phyloP scores from a whole-genome alignment of 768 basidiomycete species.

The Amanita phalloides region DNA sequence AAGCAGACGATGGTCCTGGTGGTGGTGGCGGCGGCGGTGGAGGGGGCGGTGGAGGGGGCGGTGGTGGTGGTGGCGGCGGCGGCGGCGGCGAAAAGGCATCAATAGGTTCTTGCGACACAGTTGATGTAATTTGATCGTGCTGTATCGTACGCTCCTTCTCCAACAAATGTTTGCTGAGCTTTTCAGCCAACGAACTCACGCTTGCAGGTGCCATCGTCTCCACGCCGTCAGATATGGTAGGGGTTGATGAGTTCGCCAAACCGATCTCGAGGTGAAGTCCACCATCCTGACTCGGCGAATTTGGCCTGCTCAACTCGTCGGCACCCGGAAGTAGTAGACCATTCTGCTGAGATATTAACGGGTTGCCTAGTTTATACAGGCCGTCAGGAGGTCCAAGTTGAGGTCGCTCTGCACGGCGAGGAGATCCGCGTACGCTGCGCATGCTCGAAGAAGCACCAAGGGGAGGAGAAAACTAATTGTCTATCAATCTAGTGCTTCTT shows the following conservation, averaged over 20 bases:
- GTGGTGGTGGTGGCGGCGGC: constrained; percentile 10
- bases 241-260: constrained; percentile 25
- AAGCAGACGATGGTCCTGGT: constrained; percentile 21
- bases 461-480: constrained; percentile 47
- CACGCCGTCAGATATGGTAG: neutral
- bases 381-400: constrained; percentile 25
- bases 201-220: neutral
- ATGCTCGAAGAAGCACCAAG: constrained; percentile 51
- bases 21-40: constrained; percentile 26
- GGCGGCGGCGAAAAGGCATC: constrained; percentile 2
- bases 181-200: constrained; percentile 46
- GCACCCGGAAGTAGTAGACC: constrained; percentile 26
- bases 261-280: constrained; percentile 50
- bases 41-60: constrained; percentile 15
- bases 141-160: constrained; percentile 32
- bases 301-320: constrained; percentile 31
- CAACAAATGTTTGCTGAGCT: constrained; percentile 48
- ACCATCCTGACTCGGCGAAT: constrained; percentile 33
- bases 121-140: constrained; percentile 3
- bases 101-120: constrained; percentile 6
- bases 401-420: constrained; percentile 43
- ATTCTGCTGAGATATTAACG: constrained; percentile 32
- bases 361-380: constrained; percentile 28
- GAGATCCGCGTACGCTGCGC: constrained; percentile 60
- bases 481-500: constrained; percentile 1